Base-by-base conservation (phyloP, 768 basidiomycete genomes). In the Phylloporus arenicola region DNA sequence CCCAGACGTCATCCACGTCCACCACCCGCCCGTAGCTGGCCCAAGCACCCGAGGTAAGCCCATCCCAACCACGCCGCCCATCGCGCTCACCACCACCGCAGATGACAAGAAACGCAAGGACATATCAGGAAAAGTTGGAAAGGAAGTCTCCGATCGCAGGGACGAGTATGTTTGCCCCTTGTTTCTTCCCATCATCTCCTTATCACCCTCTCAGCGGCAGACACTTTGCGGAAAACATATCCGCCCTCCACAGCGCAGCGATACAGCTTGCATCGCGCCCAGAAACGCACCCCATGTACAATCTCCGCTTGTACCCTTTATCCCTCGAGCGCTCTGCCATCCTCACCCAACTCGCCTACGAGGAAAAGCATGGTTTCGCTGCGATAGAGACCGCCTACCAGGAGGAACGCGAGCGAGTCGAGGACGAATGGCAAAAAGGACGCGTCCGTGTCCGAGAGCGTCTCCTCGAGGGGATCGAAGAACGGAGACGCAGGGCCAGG, bases 401-500 rank as follows among this genome's bases (percentile, higher is more conserved):
- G 17, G 88, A 91, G 57, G 90, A 92, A 62, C 76, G 83, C 34
- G 81, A 83, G 57, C 72, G 80, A 42, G 87, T 92, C 5, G 90
- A 92, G 59, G 87, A 88, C 6, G 90, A 92, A 47, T 45, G 37
- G 83, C 77, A 75, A 55, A 77, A 79, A 39, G 89, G 90, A 4
- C 74, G 84, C 41, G 87, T 87, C 38, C 73, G 83, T 25, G 83
- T 92, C 16, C 73, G 86, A 8, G 88, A 91, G 59, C 75, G 89
- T 14, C 72, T 92, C 27, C 66, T 91, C 14, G 90, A 92, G 59
- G 88, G 90, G 25, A 86, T 92, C 56, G 89, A 91, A 64, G 90
- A 92, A 61, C 75, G 89, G 27, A 68, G 89, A 48, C 74, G 82
- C 57, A 71, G 86, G 52, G 90, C 90, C 25, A 72, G 90, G 46